phyloP scores from a whole-genome alignment of 2,329 filamentous ascomycete genomes.

The Aspergillus phoenicis region DNA sequence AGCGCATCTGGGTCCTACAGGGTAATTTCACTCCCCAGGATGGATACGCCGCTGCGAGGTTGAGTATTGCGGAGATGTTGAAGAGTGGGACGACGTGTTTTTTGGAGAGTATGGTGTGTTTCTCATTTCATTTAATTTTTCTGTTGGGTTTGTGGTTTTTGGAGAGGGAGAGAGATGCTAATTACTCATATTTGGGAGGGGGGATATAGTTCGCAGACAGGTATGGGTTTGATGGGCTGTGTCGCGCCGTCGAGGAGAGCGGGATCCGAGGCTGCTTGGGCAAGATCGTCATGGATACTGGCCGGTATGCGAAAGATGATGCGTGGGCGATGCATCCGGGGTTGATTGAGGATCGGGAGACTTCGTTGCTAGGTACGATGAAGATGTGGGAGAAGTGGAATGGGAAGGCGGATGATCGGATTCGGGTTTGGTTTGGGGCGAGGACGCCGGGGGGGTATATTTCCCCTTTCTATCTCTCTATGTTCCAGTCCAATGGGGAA shows the following conservation, averaged over 20 bases:
- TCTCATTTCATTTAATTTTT: background rate
- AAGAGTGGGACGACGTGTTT: slow-evolving; percentile 55
- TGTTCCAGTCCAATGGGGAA: too few species aligned
- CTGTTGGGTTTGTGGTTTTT: background rate
- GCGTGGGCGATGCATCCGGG: slow-evolving; percentile 50
- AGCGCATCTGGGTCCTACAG: slow-evolving; percentile 54
- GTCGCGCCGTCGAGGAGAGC: slow-evolving; percentile 47
- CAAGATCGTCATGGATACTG: slow-evolving; percentile 50
- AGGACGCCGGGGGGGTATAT: slow-evolving; percentile 51
- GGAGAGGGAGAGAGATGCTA: too few species aligned
- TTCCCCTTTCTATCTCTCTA: background rate
- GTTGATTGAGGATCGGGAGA: slow-evolving; percentile 45
- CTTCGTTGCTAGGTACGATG: slow-evolving; percentile 45
- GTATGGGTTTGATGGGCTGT: slow-evolving; percentile 51
- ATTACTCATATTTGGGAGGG: too few species aligned
- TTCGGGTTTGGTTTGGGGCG: slow-evolving; percentile 54
- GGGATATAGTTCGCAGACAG: slow-evolving; percentile 46
- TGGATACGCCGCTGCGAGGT: slow-evolving; percentile 52
- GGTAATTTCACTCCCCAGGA: slow-evolving; percentile 50
- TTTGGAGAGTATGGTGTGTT: slow-evolving; percentile 53
- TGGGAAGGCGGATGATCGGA: slow-evolving; percentile 42
- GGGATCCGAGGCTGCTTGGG: slow-evolving; percentile 50
- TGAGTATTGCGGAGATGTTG: slow-evolving; percentile 56
- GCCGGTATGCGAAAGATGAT: slow-evolving; percentile 46
- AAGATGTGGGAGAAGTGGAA: slow-evolving; percentile 40